Evolutionary conservation across 371 early-diverging fungal genomes (phyloP), one percentile per base, ranked within the genome.

Genomic region (Mortierella sp.): DNA sequence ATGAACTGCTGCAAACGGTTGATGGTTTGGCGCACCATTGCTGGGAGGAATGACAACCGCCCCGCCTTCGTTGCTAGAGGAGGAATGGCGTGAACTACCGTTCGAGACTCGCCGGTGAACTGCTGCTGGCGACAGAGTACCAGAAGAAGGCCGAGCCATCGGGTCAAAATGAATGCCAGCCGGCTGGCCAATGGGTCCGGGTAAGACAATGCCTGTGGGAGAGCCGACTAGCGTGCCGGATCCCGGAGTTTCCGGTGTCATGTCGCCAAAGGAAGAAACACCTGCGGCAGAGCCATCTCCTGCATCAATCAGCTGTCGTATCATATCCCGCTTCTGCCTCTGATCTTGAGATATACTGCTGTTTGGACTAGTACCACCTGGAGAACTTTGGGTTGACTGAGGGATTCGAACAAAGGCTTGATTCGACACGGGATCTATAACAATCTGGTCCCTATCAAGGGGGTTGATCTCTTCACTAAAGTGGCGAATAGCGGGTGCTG

Each of bases 381-480:
- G 73, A 9, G 73, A 67, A 22, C 73, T 66, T 34, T 72, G 73
- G 5, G 72, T 57, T 7, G 73, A 72, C 21, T 54, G 40, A 21
- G 63, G 59, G n/a, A 49, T 34, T 7, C 61, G 60, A 21, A 65
- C 76, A 57, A 60, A 74, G 4, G 68, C 68, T 19, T 74, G 76
- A 41, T 68, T 54, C 9, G 63, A 60, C 13, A 68, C 50, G 1
- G 76, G 76, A 41, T 74, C 76, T 16, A 47, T 47, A 6, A 57
- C 44, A 49, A 68, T 49, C 29, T 68, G 63, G 50, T 67, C 76
- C 19, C 64, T 51, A 24, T 74, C 76, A 22, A 74, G 34, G 17
- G 76, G 76, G 29, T 74, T 74, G 49, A 68, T 54, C 21, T 74
- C 76, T 16, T 64, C 57, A 25, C 69, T 74, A 28, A 74, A 68